phyloP scores from a whole-genome alignment of 202 grass and related monocot genomes.

The Schoenoplectus triqueter region DNA sequence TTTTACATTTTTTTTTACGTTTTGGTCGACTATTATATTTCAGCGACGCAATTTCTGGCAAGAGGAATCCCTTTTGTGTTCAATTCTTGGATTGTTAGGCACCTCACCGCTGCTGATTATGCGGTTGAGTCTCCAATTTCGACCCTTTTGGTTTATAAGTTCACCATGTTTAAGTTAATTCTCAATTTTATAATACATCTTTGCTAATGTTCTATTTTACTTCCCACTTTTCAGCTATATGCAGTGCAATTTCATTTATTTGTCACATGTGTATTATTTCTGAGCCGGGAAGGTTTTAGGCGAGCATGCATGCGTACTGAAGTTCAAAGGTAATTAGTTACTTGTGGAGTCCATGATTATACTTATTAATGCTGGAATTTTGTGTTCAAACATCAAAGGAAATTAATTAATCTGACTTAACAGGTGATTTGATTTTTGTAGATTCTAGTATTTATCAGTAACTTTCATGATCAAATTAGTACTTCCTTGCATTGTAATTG shows the following conservation, averaged over 20 bases:
- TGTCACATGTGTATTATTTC: conserved; percentile 82
- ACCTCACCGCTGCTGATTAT: conserved; percentile 68
- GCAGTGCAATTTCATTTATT: conserved; percentile 93
- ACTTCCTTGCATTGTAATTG: neutral
- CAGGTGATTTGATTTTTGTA: neutral
- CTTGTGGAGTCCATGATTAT: conserved; percentile 26
- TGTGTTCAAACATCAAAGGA: conserved; percentile 41
- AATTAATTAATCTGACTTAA: conserved; percentile 16
- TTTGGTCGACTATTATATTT: conserved; percentile 31
- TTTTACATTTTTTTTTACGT: neutral
- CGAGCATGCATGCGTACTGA: conserved; percentile 88
- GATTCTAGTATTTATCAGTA: conserved; percentile 10
- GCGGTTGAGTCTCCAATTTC: conserved; percentile 54
- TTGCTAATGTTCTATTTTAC: conserved; percentile 29
- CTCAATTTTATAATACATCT: conserved; percentile 25
- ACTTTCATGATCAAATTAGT: conserved; percentile 11
- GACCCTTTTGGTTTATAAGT: neutral
- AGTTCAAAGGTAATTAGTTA: conserved; percentile 57
- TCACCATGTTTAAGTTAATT: conserved; percentile 29
- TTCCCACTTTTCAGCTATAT: conserved; percentile 63
- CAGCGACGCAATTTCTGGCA: conserved; percentile 87
- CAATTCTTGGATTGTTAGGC: conserved; percentile 90
- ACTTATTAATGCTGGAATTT: neutral
- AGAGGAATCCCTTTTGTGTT: conserved; percentile 79
- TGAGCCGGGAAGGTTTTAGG: conserved; percentile 94